Percentiles rank a stretch among this genome's conserved stretches.
phyloP scores from a whole-genome alignment of 2,329 filamentous ascomycete species.

The Rasamsonia emersonii region DNA sequence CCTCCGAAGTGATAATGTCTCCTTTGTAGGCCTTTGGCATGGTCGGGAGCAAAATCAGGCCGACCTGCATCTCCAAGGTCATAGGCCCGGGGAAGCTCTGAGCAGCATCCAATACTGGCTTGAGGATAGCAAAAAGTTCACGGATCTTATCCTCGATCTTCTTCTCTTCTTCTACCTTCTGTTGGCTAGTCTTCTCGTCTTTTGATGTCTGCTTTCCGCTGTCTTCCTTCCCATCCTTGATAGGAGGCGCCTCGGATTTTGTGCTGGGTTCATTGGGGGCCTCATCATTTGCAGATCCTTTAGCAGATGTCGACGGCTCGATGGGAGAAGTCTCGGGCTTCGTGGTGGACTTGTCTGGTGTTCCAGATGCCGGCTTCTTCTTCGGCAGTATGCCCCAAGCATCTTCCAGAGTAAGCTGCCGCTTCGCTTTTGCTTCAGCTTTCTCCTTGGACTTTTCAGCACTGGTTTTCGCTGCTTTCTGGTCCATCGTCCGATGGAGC shows the following conservation, averaged over 20 bases:
- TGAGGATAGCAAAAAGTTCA: constrained; percentile 20
- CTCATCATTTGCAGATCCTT: too few relatives aligned
- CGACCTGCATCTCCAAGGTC: constrained; percentile 29
- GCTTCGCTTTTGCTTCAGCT: constrained; percentile 14
- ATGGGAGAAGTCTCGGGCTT: too few relatives aligned
- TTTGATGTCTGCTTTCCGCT: not conserved
- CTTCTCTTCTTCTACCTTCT: constrained; percentile 1
- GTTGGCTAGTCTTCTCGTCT: not conserved
- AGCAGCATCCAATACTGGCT: constrained; percentile 23
- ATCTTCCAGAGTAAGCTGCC: constrained; percentile 21
- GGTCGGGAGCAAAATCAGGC: constrained; percentile 24
- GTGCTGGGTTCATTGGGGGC: too few relatives aligned
- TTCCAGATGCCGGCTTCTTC: not conserved
- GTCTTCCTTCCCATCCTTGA: too few relatives aligned
- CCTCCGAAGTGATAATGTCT: constrained; percentile 12
- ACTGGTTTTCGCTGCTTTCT: constrained; percentile 14
- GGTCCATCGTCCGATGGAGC: constrained; percentile 23
- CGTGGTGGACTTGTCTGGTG: constrained; percentile 1
- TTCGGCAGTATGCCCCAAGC: constrained; percentile 15
- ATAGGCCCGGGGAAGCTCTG: constrained; percentile 27
- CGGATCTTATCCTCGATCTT: constrained; percentile 10
- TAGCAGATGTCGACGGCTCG: too few relatives aligned
- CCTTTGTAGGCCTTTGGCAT: constrained; percentile 16
- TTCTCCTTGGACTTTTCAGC: constrained; percentile 11
- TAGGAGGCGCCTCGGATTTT: too few relatives aligned